Base-by-base conservation (phyloP, 2,329 filamentous ascomycete species). In the Tolypocladium tundrense region DNA sequence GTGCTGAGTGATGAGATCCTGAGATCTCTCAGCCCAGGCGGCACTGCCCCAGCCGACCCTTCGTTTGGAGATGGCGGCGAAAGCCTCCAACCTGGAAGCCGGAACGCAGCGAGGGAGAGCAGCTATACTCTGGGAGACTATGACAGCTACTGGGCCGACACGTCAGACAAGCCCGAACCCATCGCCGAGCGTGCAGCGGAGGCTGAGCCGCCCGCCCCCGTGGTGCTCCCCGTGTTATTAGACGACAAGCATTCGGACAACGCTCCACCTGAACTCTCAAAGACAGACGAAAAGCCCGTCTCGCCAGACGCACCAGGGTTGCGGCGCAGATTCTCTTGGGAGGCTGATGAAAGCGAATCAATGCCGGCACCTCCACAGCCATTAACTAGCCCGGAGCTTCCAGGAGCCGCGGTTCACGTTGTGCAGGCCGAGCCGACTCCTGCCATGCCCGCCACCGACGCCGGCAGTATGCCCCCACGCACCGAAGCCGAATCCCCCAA, bases 1-100 rank as follows among this genome's bases (percentile, higher is more conserved):
- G 78, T 82, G 58, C 69, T 92, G 53, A 80, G 85, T 35, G 86
- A 90, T 59, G 89, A 92, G 64, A 92, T 92, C 57, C 84, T 90
- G 56, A 84, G 82, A 59, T 88, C 84, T 48, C 75, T 92, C 2
- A 85, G 79, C 57, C 80, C 85, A 0, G 68, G 75, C 14, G 72
- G 72, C 16, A 59, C 60, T 19, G 61, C 52, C 37, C 50, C 65
- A 42, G 48, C 59, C 7, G 57, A 65, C 1, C 57, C 31, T 58
- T 62, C 35, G 57, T 59, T 21, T 10, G 43, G 13, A 10, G 60
- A 58, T 10, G 62, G 60, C 24, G 52, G 60, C 8, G 59, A 62
- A 31, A 59, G 59, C 14, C 60, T 67, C 10, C 55, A 64, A n/a
- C 58, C 64, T 7, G 61, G 60, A 4, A 60, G 56, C 4, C 59